phyloP scores from a whole-genome alignment of 306 rosid genomes.

The Acacia crassicarpa region DNA sequence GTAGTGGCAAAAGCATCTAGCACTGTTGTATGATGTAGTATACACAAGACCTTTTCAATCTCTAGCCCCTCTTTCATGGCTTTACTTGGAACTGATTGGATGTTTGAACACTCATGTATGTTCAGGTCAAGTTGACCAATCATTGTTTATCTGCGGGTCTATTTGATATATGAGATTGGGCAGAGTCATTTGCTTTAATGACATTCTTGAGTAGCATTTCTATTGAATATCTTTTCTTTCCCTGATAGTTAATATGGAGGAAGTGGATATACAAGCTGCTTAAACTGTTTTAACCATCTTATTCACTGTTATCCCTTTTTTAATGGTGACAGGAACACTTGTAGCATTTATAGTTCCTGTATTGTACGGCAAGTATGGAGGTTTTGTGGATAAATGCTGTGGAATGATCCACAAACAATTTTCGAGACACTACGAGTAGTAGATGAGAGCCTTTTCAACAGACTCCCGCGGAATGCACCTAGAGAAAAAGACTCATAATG shows the following conservation, averaged over 20 bases:
- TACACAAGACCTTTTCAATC: not conserved
- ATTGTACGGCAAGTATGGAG: constrained; percentile 64
- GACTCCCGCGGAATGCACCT: constrained; percentile 58
- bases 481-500: constrained; percentile 69
- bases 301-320: constrained; percentile 26
- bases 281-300: not conserved
- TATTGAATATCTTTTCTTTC: not conserved
- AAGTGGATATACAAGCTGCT: not conserved
- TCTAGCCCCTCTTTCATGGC: constrained; percentile 11
- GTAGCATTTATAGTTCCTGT: constrained; percentile 70
- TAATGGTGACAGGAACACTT: constrained; percentile 64
- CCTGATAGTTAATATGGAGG: not conserved
- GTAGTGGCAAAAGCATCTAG: not conserved
- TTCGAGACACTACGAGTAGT: constrained; percentile 80
- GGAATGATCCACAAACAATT: constrained; percentile 71
- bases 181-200: not conserved
- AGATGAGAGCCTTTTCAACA: constrained; percentile 72
- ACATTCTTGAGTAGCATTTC: not conserved
- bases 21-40: not conserved
- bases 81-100: not conserved
- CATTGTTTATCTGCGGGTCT: constrained; percentile 4
- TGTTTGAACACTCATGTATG: constrained; percentile 16
- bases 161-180: not conserved
- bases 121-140: not conserved
- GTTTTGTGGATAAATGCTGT: constrained; percentile 50